Conservation (phyloP, 805 yeast species). For the Candida krabiensis region DNA sequence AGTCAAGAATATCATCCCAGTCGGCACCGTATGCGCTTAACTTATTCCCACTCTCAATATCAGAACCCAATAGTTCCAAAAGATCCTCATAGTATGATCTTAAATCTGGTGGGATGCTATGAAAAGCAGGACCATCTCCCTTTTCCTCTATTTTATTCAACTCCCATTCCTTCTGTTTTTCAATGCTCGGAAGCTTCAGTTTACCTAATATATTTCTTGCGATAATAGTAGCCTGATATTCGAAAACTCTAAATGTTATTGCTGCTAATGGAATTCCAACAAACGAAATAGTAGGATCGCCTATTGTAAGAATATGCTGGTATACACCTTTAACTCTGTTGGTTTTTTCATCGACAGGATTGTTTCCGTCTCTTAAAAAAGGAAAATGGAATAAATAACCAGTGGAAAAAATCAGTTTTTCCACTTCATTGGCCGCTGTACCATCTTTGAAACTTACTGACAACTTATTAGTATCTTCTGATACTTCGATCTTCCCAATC, state of each 20-base stretch:
- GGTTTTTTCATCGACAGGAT: neutral
- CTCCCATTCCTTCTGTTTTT: slow-evolving; percentile 1
- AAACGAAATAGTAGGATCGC: slow-evolving; percentile 30
- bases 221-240: slow-evolving; percentile 46
- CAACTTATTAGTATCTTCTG: neutral
- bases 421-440: neutral
- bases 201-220: slow-evolving; percentile 52
- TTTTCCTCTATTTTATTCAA: neutral
- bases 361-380: slow-evolving; percentile 18
- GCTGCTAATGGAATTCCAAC: slow-evolving; percentile 40
- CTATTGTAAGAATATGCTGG: slow-evolving; percentile 3
- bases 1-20: neutral
- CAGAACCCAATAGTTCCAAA: neutral
- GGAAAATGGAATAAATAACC: slow-evolving; percentile 46
- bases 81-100: slow-evolving; percentile 1
- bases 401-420: slow-evolving; percentile 42
- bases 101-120: neutral
- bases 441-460: neutral
- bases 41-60: neutral
- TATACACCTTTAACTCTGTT: slow-evolving; percentile 1
- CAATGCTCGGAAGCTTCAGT: slow-evolving; percentile 34
- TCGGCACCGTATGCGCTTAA: neutral
- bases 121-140: slow-evolving; percentile 1
- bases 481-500: neutral
- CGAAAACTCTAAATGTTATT: slow-evolving; percentile 45